Conservation (phyloP, 2,329 filamentous ascomycete species). For the Chaetomiaceae sp. region DNA sequence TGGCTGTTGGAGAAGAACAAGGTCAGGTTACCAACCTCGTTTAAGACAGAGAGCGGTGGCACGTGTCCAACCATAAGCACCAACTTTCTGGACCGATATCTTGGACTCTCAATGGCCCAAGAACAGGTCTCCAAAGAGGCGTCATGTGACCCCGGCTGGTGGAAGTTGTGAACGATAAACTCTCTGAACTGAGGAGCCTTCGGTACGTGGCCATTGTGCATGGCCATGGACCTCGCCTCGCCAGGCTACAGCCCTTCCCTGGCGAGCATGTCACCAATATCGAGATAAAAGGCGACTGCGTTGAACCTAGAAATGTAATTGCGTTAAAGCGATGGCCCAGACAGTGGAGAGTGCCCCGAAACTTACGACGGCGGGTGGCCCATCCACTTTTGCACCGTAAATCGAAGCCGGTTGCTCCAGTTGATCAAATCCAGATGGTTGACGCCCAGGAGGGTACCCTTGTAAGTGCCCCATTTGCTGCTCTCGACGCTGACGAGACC, state of each 20-base stretch:
- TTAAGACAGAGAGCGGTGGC: neutral
- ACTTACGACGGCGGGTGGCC: conserved; percentile 51
- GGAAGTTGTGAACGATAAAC: neutral
- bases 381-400: conserved; percentile 49
- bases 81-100: neutral
- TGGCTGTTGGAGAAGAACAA: neutral
- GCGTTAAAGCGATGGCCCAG: too few species aligned
- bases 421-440: conserved; percentile 64
- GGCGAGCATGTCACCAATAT: conserved; percentile 65
- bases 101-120: neutral
- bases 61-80: conserved; percentile 1
- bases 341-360: too few species aligned
- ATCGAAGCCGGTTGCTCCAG: conserved; percentile 59
- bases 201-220: too few species aligned
- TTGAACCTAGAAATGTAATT: conserved; percentile 47
- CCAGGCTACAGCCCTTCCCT: conserved; percentile 50
- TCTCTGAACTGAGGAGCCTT: too few species aligned
- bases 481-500: conserved; percentile 63
- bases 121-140: neutral
- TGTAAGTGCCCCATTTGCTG: conserved; percentile 58
- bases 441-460: conserved; percentile 57
- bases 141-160: neutral
- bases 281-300: conserved; percentile 62
- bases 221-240: too few species aligned
- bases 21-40: neutral